phyloP scores from a whole-genome alignment of 2,329 filamentous ascomycete genomes.

The Penicillium sclerotiorum region DNA sequence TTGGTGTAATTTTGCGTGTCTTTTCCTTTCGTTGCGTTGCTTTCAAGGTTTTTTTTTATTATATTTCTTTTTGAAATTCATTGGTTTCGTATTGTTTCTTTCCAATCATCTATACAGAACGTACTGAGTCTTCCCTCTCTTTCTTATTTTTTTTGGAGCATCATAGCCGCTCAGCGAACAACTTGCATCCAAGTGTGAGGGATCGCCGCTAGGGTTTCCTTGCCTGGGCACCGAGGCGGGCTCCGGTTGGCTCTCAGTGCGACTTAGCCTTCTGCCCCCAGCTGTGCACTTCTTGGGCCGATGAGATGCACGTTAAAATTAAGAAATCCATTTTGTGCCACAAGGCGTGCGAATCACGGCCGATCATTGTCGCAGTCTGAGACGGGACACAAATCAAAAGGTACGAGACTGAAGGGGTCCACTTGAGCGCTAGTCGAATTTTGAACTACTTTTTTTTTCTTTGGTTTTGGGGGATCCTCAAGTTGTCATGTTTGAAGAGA shows the following conservation, averaged over 20 bases:
- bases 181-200: conserved; percentile 15
- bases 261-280: conserved; percentile 4
- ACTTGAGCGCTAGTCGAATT: conserved; percentile 11
- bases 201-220: conserved; percentile 39
- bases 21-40: too few species aligned
- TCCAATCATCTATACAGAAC: too few species aligned
- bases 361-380: conserved; percentile 8
- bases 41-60: too few species aligned
- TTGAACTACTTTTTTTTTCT: not conserved
- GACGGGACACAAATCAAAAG: conserved; percentile 5
- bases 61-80: too few species aligned
- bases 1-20: too few species aligned
- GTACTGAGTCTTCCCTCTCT: too few species aligned
- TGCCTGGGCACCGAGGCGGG: not conserved
- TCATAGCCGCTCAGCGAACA: too few species aligned
- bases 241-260: conserved; percentile 3
- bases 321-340: conserved; percentile 21
- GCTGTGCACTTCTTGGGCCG: not conserved
- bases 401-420: conserved; percentile 11
- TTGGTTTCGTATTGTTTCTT: too few species aligned
- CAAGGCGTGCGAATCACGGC: conserved; percentile 20
- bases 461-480: too few species aligned
- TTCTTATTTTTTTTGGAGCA: too few species aligned
- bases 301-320: conserved; percentile 21
- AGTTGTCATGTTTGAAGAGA: too few species aligned